Base-by-base conservation (phyloP, 768 basidiomycete genomes). In the Leccinum disarticulatum region DNA sequence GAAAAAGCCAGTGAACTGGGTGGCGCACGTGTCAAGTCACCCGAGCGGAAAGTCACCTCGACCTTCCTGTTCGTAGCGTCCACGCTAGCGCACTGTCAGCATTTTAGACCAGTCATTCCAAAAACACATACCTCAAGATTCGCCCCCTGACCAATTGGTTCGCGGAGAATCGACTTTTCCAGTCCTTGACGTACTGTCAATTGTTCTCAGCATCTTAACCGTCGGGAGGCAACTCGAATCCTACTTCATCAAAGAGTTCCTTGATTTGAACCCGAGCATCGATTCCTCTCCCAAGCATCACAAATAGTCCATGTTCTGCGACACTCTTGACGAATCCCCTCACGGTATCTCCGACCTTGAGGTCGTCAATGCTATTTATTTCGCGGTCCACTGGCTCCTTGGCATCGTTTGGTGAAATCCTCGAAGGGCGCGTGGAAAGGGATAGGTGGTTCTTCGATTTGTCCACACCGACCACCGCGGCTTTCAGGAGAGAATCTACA, bases 211-310 rank as follows among this genome's bases (percentile, higher is more conserved):
- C 15, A 56, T 41, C 30, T 52, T 3, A 14, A 19, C 11, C 10
- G 3, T 19, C 11, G 10, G 1, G 17, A 57, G 55, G 28, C 28
- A 57, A 13, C 17, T 59, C 30, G 55, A 17, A 22, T 22, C 60
- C 63, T 66, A 84, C 85, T 66, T 95, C 93, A 68, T 97, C 92
- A 70, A 96, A 97, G 5, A 96, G 81, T 74, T 97, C 93, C 68
- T 83, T 87, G 70, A 98, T 98, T 75, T 96, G 93, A 28, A 99
- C 87, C 17, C 95, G 86, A 57, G 90, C 95, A 68, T 95, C 93
- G 28, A 97, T 78, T n/a, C 82, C 81, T 31, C 88, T 83, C 10
- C 92, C 93, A 36, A 99, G 76, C 28, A 84, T 84, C 3, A 99
- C 93, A 66, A 97, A 98, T 19, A 99, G 68, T 15, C 96, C 96